phyloP scores from a whole-genome alignment of 129 eudicot species.

The Centaurea solstitialis region DNA sequence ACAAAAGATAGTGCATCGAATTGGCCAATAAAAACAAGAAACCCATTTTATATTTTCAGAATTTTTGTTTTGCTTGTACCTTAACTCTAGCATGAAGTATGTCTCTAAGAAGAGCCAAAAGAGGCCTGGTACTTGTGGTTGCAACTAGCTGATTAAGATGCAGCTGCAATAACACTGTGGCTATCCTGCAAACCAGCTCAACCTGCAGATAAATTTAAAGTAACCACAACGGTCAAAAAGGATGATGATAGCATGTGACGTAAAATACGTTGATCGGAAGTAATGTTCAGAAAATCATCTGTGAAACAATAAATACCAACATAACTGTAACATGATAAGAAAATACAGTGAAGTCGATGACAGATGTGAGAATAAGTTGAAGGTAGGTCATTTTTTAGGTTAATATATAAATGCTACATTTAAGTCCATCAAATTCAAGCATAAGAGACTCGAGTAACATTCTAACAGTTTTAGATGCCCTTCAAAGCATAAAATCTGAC shows the following conservation, averaged over 20 bases:
- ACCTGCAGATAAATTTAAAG: conserved; percentile 53
- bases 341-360: not conserved
- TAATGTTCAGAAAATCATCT: not conserved
- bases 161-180: conserved; percentile 68
- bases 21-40: not conserved
- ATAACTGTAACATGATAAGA: not conserved
- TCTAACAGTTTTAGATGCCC: not conserved
- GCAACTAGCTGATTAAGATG: conserved; percentile 81
- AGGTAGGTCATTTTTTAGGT: not conserved
- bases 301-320: conserved; percentile 1
- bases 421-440: not conserved
- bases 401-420: not conserved
- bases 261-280: not conserved
- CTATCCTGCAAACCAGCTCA: conserved; percentile 87
- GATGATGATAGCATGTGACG: not conserved
- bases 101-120: conserved; percentile 70
- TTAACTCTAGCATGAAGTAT: conserved; percentile 82
- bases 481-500: conserved; percentile 34
- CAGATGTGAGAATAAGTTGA: not conserved
- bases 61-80: conserved; percentile 41
- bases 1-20: not conserved
- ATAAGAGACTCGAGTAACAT: not conserved
- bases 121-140: conserved; percentile 71
- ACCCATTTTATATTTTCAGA: not conserved
- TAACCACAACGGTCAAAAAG: conserved; percentile 14